These are phyloP conservation scores for Trypanosoma mega DNA, from an alignment of 208 protist species.

Conservation along the genomic window DNA sequence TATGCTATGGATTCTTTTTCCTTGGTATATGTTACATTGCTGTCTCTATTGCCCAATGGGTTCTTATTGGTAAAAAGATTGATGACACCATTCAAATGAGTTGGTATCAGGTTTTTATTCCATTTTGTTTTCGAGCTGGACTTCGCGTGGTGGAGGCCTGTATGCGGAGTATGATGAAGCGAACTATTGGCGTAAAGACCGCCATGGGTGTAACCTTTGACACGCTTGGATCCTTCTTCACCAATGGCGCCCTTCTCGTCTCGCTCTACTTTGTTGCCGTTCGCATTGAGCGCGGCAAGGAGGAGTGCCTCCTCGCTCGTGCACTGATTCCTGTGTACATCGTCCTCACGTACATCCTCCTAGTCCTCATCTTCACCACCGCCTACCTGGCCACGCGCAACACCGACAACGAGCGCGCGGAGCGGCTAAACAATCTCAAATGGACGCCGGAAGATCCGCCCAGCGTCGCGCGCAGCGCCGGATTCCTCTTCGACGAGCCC, in stretches of 20 bases:
- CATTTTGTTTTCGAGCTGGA: slow-evolving; percentile 55
- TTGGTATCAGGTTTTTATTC: slow-evolving; percentile 82
- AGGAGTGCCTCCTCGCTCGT: slow-evolving; percentile 31
- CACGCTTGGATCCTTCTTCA: slow-evolving; percentile 80
- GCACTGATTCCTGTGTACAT: slow-evolving; percentile 82
- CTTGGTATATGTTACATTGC: slow-evolving; percentile 62
- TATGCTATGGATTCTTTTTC: slow-evolving; percentile 76
- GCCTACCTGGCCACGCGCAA: slow-evolving; percentile 45
- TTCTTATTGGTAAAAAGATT: slow-evolving; percentile 67
- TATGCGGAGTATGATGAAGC: slow-evolving; percentile 72
- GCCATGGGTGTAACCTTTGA: slow-evolving; percentile 71
- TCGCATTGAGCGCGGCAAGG: slow-evolving; percentile 56
- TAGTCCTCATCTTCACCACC: slow-evolving; percentile 61
- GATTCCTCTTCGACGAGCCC: slow-evolving; percentile 10
- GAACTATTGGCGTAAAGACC: slow-evolving; percentile 64
- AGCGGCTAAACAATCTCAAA: slow-evolving; percentile 29
- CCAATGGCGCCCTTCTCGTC: slow-evolving; percentile 72
- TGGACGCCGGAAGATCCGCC: slow-evolving; percentile 18
- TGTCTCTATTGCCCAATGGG: slow-evolving; percentile 75
- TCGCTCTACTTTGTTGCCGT: slow-evolving; percentile 84
- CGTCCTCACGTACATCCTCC: slow-evolving; percentile 63
- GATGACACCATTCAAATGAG: slow-evolving; percentile 46
- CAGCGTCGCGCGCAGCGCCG: not conserved
- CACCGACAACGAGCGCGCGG: slow-evolving; percentile 32
- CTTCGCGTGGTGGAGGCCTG: slow-evolving; percentile 74